Base-by-base conservation (phyloP, 2,329 filamentous ascomycete genomes). In the Hypomyces perniciosus region DNA sequence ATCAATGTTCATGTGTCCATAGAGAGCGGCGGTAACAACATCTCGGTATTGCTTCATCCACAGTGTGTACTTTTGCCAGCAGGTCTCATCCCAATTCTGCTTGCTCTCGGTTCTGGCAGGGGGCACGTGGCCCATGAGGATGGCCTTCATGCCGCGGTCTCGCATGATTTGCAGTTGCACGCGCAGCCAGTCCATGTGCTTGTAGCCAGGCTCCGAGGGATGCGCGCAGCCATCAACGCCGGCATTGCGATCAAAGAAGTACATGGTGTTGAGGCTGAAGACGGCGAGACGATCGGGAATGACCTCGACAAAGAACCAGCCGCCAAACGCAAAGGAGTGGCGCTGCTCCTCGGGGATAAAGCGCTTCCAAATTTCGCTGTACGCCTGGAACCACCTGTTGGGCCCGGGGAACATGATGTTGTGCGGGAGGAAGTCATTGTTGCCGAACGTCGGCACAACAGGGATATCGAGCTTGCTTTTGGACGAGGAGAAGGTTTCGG, bases 1-100 rank as follows among this genome's bases (percentile, higher is more conserved):
- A 61, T 99, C 93, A 57, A 96, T 88, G 63, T 99, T 99, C 93
- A 99, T 97, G 66, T 99, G 93, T 1, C 92, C 93, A 63, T 87
- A 99, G 5, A 95, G 64, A 28, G 83, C 83, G 9, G 81, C 83
- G 20, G 91, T 78, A 20, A 99, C 78, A 35, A 99, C 85, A 66
- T 99, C 93, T 33, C 93, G 86, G 68, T 90, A 99, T 66, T 95
- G 90, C 59, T 83, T 80, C 62, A 92, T 72, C 90, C 91, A 97
- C 4, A 97, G 72, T 0, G 90, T 87, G 68, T 96, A 99, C 66
- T 95, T 96, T 66, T 96, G 92, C 91, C 92, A 99, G 71, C 93
- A 99, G 0, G 88, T 90, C 74, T 97, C 92, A 58, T 96, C 90
- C 93, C 93, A 99, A 55, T 83, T 84, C 62, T 83, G 80, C 74